Evolutionary conservation across 1,139 yeast genomes (phyloP), one percentile per base, ranked within the genome.

Genomic region (Geotrichum siamense): DNA sequence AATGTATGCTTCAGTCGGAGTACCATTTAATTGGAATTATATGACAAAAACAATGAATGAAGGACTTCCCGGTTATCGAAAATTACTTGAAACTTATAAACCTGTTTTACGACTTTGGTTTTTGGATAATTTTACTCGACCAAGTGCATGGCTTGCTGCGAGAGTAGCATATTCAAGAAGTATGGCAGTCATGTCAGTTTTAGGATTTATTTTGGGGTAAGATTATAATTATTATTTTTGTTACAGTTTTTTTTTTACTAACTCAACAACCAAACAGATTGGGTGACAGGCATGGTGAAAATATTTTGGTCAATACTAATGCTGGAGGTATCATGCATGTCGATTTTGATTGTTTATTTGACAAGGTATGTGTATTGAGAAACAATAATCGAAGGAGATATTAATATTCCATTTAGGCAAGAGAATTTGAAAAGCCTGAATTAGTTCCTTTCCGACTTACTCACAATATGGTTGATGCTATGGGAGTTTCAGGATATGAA

Each of bases 261-360:
- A 45, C 49, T 28, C 6, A 5, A 13, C 8, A 25, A 32, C 17
- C 16, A 27, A 26, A 5, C 37, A 93, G 95, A 5, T 71, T 93
- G 41, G 99, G 99, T 17, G 99, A 93, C 62, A 71, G 99, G 25
- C 99, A 93, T 60, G 84, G 95, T 56, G 98, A 93, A 58, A 93
- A 93, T 58, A 76, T 93, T 21, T 64, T 93, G 44, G 68, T 91
- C 39, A 76, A 82, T 56, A 80, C 82, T 53, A 75, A 73, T 35
- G 75, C 78, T 1, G 98, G 98, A 1, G 78, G 78, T 8, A 78
- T 87, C 0, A 67, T 93, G 51, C 99, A 93, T 61, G 96, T 93
- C 48, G 99, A 93, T 63, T 93, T 91, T 62, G 97, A 93, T 59
- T 91, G 97, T 65, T 68, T 93, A 38, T 93, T 93, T 59, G 98